phyloP scores from a whole-genome alignment of 257 asterid species.

The Solanum chiquidenum region DNA sequence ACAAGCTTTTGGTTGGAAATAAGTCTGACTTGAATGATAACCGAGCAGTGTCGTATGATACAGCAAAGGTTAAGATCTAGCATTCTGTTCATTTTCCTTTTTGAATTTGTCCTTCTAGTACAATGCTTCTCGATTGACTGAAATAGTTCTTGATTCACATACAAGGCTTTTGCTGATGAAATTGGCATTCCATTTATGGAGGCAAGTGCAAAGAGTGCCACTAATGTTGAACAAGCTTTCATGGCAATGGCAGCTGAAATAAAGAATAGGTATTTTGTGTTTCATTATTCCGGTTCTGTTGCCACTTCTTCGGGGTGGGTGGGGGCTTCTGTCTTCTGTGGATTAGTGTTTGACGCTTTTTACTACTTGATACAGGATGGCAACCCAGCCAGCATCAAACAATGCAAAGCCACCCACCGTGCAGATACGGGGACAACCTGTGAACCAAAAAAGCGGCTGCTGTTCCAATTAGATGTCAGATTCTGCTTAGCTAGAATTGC shows the following conservation, averaged over 20 bases:
- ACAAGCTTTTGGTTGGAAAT: constrained; percentile 79
- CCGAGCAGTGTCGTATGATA: constrained; percentile 64
- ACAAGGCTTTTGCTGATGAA: constrained; percentile 71
- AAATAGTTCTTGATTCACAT: background rate
- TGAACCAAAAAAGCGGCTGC: constrained; percentile 64
- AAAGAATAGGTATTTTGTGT: constrained; percentile 46
- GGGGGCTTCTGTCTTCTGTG: background rate
- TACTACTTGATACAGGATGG: constrained; percentile 42
- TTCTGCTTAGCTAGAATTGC: background rate
- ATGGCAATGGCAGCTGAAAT: constrained; percentile 78
- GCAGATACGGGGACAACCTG: constrained; percentile 75
- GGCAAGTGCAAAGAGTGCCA: constrained; percentile 68
- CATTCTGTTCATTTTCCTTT: background rate
- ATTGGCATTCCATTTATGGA: constrained; percentile 79
- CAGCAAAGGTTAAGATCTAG: constrained; percentile 55
- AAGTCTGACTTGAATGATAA: constrained; percentile 58
- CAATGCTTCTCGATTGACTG: background rate
- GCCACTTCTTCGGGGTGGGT: background rate
- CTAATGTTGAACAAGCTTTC: constrained; percentile 76
- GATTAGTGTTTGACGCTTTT: background rate
- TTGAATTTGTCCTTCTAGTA: background rate
- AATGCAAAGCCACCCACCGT: constrained; percentile 57
- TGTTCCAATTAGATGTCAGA: constrained; percentile 29
- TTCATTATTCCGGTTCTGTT: background rate
- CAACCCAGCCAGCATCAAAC: constrained; percentile 51